phyloP scores from a whole-genome alignment of 1,284 basidiomycete genomes.

The Tranzscheliella williamsii region DNA sequence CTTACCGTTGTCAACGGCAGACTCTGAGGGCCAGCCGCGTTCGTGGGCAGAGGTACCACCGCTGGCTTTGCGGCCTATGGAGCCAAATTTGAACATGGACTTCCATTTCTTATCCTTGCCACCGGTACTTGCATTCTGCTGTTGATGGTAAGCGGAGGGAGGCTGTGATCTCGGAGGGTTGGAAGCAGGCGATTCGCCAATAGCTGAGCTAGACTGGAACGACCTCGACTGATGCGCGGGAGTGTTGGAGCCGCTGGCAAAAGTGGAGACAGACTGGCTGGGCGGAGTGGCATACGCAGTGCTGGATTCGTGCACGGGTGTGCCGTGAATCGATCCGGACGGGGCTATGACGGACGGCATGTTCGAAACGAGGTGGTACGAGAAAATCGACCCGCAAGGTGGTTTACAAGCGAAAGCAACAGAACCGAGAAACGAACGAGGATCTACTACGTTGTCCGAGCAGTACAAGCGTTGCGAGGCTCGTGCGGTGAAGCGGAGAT shows the following conservation, averaged over 20 bases:
- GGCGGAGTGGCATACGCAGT: conserved; percentile 29
- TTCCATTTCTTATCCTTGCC: conserved; percentile 58
- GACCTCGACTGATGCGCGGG: conserved; percentile 13
- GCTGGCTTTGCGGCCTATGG: conserved; percentile 45
- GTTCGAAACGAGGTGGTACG: no score
- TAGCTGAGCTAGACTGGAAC: conserved; percentile 20
- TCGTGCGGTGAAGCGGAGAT: no score
- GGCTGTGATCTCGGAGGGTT: conserved; percentile 11
- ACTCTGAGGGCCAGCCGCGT: conserved; percentile 26
- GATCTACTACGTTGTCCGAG: no score
- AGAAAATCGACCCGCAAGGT: no score
- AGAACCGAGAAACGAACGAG: no score
- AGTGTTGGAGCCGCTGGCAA: conserved; percentile 36
- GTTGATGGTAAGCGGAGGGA: conserved; percentile 5
- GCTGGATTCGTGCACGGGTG: conserved; percentile 22
- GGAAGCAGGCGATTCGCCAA: conserved; percentile 33
- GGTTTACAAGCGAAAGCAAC: no score
- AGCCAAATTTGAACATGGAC: conserved; percentile 56
- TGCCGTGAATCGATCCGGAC: conserved; percentile 18
- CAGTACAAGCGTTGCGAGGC: no score
- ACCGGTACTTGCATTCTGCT: conserved; percentile 4
- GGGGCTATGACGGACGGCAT: no score
- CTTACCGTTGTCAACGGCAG: conserved; percentile 15
- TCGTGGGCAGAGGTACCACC: conserved; percentile 7
- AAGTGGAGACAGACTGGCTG: conserved; percentile 24